Evolutionary conservation across 768 basidiomycete genomes (phyloP), one percentile per base, ranked within the genome.

Genomic region (Hypsizygus marmoreus): DNA sequence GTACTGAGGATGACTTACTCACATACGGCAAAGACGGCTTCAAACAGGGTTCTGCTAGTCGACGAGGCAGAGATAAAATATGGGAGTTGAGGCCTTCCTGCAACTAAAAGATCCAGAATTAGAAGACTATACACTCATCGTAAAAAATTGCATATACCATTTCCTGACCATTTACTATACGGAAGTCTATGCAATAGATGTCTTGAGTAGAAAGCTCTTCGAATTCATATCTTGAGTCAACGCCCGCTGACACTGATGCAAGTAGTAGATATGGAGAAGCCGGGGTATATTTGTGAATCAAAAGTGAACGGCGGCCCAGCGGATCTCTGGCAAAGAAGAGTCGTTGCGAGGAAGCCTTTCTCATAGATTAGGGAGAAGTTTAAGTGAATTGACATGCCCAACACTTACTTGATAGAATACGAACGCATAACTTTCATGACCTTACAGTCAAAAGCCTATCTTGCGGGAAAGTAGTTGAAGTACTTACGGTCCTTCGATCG

Each of bases 241-340:
- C 28, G 5, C 85, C 85, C 16, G 69, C 61, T 4, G 87, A 84
- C 3, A 82, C 82, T 1, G 90, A 92, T 6, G 82, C 63, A 20
- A 93, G 66, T 24, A 88, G 58, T 32, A 91, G 70, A 49, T 75
- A 75, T 0, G 86, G 82, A 4, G 66, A 65, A 13, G 43, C 39
- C 1, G 50, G 29, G 11, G 74, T 75, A 22, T 86, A 86, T 47
- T 64, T 70, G 47, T 87, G 87, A 24, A 90, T 69, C 6, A 95
- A 69, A 6, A 95, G 73, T n/a, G 92, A 94, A 36, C 93, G 78
- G 28, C 92, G 78, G 6, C 92, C 92, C 2, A 94, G 76, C 3
- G 91, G 90, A 64, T 95, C 92, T 42, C 91, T 76, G 12, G 76
- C 86, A 57, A 86, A 92, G 65, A 80, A 88, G 7, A 95, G 56